Percentiles rank a stretch among this genome's conserved stretches.
phyloP scores from a whole-genome alignment of 1,284 basidiomycete genomes.

The Apiotrichum sp. region DNA sequence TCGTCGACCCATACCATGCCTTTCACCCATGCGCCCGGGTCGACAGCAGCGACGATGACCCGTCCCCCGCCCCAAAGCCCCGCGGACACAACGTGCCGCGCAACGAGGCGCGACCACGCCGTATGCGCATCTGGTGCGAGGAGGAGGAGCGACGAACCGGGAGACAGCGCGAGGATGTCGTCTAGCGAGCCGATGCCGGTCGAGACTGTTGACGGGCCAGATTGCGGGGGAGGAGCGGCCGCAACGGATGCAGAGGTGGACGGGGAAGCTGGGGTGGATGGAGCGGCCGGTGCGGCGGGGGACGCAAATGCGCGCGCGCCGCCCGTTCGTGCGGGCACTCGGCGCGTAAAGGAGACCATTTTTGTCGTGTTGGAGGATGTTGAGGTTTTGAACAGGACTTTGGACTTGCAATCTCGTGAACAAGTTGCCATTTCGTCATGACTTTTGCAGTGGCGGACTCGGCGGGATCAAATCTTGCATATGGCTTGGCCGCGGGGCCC shows the following conservation, averaged over 20 bases:
- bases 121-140: conserved; percentile 76
- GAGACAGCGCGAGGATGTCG: conserved; percentile 89
- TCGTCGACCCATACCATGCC: conserved; percentile 71
- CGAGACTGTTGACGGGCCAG: conserved; percentile 57
- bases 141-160: conserved; percentile 66
- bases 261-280: neutral
- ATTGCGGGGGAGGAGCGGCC: conserved; percentile 45
- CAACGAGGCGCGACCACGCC: conserved; percentile 76
- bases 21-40: conserved; percentile 54
- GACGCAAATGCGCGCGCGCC: neutral
- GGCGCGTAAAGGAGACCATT: conserved; percentile 5
- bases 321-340: neutral
- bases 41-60: conserved; percentile 60
- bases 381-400: neutral
- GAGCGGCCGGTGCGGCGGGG: neutral
- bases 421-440: too few species aligned
- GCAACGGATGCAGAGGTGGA: conserved; percentile 26
- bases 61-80: conserved; percentile 68
- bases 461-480: too few species aligned
- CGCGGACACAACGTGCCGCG: conserved; percentile 82
- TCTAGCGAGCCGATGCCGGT: conserved; percentile 92
- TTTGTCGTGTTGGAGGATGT: neutral
- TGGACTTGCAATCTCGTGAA: too few species aligned
- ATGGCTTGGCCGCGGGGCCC: too few species aligned
- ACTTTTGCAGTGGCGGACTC: too few species aligned